Percentiles rank a stretch among this genome's conserved stretches.
These are phyloP conservation scores for Fusarium subglutinans DNA, from an alignment of 2,329 filamentous ascomycete species.

Conservation along the genomic window DNA sequence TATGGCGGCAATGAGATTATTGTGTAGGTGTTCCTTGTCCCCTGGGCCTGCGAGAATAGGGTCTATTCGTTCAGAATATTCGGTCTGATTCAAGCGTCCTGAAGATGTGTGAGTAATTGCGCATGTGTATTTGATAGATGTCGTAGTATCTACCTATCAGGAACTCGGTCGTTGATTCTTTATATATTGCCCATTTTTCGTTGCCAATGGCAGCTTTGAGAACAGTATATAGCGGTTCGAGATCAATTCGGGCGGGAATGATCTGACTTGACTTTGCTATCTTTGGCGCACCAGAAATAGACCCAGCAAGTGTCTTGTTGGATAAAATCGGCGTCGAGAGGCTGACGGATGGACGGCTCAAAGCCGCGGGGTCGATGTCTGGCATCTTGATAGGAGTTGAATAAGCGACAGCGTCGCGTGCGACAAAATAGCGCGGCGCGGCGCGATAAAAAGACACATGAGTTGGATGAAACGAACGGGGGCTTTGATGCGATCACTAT, in stretches of 20 bases:
- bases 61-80: slow-evolving; percentile 68
- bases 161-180: slow-evolving; percentile 70
- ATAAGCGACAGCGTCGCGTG: slow-evolving; percentile 56
- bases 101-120: slow-evolving; percentile 43
- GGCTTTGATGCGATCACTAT: slow-evolving; percentile 54
- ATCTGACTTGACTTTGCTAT: slow-evolving; percentile 68
- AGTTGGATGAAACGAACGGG: slow-evolving; percentile 52
- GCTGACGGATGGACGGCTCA: slow-evolving; percentile 68
- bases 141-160: slow-evolving; percentile 61
- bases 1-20: slow-evolving; percentile 73
- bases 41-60: slow-evolving; percentile 67
- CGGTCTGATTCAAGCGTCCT: slow-evolving; percentile 72
- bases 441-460: slow-evolving; percentile 54
- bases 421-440: slow-evolving; percentile 57
- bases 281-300: slow-evolving; percentile 60
- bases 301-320: slow-evolving; percentile 65
- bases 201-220: slow-evolving; percentile 67
- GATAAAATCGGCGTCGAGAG: slow-evolving; percentile 68
- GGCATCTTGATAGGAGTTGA: slow-evolving; percentile 60
- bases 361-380: slow-evolving; percentile 75
- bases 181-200: slow-evolving; percentile 72
- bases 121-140: not conserved
- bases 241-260: slow-evolving; percentile 72
- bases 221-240: slow-evolving; percentile 70
- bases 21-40: slow-evolving; percentile 71